Evolutionary conservation across 176 grass and related monocot genomes (phyloP).

Genomic region (Aegilops bicornis): DNA sequence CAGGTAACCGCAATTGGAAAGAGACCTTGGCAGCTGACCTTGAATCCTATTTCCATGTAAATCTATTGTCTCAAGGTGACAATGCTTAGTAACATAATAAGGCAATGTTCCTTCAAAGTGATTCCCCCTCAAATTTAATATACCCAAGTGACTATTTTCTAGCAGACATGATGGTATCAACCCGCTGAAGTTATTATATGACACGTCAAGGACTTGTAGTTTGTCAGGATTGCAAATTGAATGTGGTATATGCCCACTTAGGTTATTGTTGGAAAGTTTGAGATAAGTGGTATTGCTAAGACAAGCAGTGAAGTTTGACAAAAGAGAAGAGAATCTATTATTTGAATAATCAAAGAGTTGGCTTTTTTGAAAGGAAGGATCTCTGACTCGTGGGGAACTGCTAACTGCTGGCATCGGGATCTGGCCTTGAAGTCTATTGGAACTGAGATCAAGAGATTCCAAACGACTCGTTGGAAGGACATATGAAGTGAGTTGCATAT

Average conservation of each 20-base stretch:
- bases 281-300: neutral
- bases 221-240: neutral
- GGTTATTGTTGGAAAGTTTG: neutral
- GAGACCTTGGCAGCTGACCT: conserved; percentile 16
- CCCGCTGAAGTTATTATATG: conserved; percentile 16
- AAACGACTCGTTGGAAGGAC: neutral
- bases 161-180: neutral
- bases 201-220: neutral
- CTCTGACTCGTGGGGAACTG: too few species aligned
- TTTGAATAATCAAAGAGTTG: neutral
- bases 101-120: conserved; percentile 3
- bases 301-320: neutral
- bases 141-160: neutral
- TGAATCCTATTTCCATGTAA: conserved; percentile 10
- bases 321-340: neutral
- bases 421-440: neutral
- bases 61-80: conserved; percentile 4
- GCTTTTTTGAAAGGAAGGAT: too few species aligned
- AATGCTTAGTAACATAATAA: neutral
- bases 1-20: neutral
- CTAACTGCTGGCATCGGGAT: neutral
- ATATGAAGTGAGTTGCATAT: neutral
- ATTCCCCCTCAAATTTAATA: conserved; percentile 23
- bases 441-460: neutral
- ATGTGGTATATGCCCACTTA: neutral